Evolutionary conservation across 306 rosid species (phyloP), one percentile per base, ranked within the genome.

Genomic region (Castanopsis chinensis): DNA sequence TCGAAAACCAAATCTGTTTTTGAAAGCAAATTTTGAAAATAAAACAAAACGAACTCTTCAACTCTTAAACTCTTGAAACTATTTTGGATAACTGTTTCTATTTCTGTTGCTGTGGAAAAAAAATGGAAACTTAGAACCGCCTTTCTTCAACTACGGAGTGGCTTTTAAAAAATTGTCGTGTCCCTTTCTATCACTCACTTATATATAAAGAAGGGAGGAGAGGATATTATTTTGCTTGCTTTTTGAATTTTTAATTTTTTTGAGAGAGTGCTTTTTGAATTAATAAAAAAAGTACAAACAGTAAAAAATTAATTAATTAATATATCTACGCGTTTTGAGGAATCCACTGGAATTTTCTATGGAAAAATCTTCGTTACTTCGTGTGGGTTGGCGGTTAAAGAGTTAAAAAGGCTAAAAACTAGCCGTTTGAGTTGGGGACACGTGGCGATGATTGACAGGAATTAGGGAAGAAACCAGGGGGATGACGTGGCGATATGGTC

Each of bases 401-500:
- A 1, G 9, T 13, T 17, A 12, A 69, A 23, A 72, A 11, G 55
- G 18, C 5, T 3, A 33, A 86, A 89, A 91, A 87, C 86, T 89
- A 92, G 94, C 97, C 98, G 98, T 91, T 92, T 21, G 72, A 35
- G 15, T 10, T 49, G 56, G 0, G 5, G 74, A 85, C 93, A 91
- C 97, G 93, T 88, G 97, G 82, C 86, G 49, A 1, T 0, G 19
- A 1, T 0, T 14, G 55, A 81, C 45, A 33, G 72, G 74, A 12
- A 33, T 20, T 5, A 51, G 51, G 51, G 75, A 71, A 45, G 71
- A n/a, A 30, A 78, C 83, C 45, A 61, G 75, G 43, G 54, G 71
- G 84, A 41, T 73, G 91, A 90, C 89, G 88, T 88, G 92, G 93
- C 37, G 60, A 71, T 60, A 35, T 83, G 93, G 97, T 87, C 92